Conservation (phyloP, 129 eudicot genomes). For the Arctium minus region DNA sequence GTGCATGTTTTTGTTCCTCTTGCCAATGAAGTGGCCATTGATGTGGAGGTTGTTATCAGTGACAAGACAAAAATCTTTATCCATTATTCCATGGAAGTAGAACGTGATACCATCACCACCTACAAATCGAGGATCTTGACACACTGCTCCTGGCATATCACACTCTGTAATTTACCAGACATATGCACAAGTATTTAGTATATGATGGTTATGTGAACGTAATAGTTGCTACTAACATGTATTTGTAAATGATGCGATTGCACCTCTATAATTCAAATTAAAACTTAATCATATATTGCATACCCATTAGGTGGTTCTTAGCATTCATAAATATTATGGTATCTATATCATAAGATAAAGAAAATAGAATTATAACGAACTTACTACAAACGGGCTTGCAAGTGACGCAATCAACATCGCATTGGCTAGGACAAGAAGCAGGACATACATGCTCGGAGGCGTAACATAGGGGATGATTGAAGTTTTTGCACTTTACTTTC, state of each 20-base stretch:
- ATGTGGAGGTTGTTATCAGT: no score
- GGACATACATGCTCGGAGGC: slow-evolving; percentile 52
- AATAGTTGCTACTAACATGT: neutral
- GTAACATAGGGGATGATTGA: slow-evolving; percentile 43
- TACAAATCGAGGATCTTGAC: slow-evolving; percentile 82
- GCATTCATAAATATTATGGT: no score
- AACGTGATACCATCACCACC: slow-evolving; percentile 80
- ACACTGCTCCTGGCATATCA: slow-evolving; percentile 68
- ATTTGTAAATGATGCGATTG: neutral
- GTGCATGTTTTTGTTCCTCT: no score
- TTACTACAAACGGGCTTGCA: slow-evolving; percentile 86
- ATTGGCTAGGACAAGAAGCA: slow-evolving; percentile 44
- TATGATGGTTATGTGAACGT: neutral
- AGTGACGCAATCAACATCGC: slow-evolving; percentile 68
- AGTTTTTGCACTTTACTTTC: slow-evolving; percentile 51
- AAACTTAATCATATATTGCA: neutral
- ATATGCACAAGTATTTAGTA: neutral
- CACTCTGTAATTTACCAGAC: slow-evolving; percentile 38
- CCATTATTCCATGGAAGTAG: slow-evolving; percentile 74
- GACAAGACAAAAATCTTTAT: slow-evolving; percentile 10
- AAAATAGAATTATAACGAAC: slow-evolving; percentile 5
- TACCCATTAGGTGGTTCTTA: no score
- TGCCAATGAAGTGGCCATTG: no score
- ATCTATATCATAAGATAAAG: neutral
- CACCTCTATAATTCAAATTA: neutral